Evolutionary conservation across 1,284 basidiomycete genomes (phyloP).

Genomic region (Rhodofomes roseus): DNA sequence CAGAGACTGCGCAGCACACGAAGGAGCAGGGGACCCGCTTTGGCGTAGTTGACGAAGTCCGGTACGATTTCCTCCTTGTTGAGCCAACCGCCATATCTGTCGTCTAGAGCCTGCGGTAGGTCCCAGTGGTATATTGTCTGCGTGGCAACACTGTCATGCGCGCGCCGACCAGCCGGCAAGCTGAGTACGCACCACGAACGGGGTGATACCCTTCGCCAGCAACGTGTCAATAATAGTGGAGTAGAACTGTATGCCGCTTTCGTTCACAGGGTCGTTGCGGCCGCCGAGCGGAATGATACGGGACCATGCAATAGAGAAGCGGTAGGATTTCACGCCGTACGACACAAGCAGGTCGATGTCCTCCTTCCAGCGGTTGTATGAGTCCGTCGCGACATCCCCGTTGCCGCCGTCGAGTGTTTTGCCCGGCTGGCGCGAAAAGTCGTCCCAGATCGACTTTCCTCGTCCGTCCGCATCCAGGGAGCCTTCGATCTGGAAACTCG

Average conservation of each 20-base stretch:
- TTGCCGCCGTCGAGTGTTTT: conserved; percentile 63
- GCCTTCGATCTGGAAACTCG: conserved; percentile 68
- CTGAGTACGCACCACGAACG: conserved; percentile 53
- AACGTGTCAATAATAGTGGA: conserved; percentile 65
- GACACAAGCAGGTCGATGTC: conserved; percentile 60
- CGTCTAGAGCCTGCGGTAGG: conserved; percentile 64
- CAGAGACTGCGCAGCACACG: not conserved
- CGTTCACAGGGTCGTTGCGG: conserved; percentile 67
- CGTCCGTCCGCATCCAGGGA: conserved; percentile 53
- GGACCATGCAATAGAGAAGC: conserved; percentile 74
- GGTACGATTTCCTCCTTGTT: conserved; percentile 57
- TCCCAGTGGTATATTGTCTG: conserved; percentile 82
- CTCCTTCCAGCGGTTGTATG: conserved; percentile 63
- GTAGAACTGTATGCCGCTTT: conserved; percentile 66
- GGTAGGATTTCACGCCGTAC: conserved; percentile 34
- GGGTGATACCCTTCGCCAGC: conserved; percentile 58
- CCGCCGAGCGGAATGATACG: conserved; percentile 70
- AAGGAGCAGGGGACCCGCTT: conserved; percentile 30
- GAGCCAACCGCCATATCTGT: conserved; percentile 73
- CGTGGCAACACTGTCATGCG: not conserved
- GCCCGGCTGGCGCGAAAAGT: conserved; percentile 62
- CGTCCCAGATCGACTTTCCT: conserved; percentile 72
- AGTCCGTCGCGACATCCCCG: conserved; percentile 70
- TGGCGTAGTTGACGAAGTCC: conserved; percentile 65
- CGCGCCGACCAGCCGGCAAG: not conserved